These are phyloP conservation scores for Peronospora belbahrii DNA, from an alignment of 352 stramenopile species.

Conservation along the genomic window DNA sequence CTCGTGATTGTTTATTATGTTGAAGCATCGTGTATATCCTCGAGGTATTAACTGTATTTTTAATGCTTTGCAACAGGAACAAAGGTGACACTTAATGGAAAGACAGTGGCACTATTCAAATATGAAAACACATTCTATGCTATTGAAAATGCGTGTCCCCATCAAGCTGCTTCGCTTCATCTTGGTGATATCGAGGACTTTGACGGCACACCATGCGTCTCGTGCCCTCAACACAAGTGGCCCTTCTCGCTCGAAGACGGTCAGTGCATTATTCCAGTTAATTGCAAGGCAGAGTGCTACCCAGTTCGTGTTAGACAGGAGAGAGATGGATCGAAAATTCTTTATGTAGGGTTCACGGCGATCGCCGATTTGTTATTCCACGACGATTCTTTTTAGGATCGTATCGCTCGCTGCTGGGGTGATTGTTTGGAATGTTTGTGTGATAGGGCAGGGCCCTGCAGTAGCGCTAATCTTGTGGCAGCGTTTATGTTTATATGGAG, in stretches of 20 bases:
- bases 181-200: conserved; percentile 85
- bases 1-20: conserved; percentile 14
- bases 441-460: not conserved
- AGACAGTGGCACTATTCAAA: conserved; percentile 76
- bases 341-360: conserved; percentile 65
- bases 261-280: conserved; percentile 47
- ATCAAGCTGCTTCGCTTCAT: conserved; percentile 72
- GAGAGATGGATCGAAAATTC: conserved; percentile 33
- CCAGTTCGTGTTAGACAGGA: conserved; percentile 44
- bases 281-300: conserved; percentile 50
- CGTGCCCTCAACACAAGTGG: conserved; percentile 76
- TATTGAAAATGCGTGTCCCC: conserved; percentile 71
- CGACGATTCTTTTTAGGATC: conserved; percentile 60
- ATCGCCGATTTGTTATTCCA: conserved; percentile 58
- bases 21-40: not conserved
- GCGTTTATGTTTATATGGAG: not conserved
- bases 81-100: conserved; percentile 57
- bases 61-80: conserved; percentile 25
- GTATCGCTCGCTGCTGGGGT: conserved; percentile 1
- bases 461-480: not conserved
- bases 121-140: conserved; percentile 58
- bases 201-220: conserved; percentile 56
- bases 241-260: conserved; percentile 74
- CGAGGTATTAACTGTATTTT: not conserved
- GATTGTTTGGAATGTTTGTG: conserved; percentile 5